A percentile compares a stretch with the other conserved stretches of the same genome.
Evolutionary conservation across 495 filamentous ascomycete genomes (phyloP).

Genomic region (Peziza echinospora): DNA sequence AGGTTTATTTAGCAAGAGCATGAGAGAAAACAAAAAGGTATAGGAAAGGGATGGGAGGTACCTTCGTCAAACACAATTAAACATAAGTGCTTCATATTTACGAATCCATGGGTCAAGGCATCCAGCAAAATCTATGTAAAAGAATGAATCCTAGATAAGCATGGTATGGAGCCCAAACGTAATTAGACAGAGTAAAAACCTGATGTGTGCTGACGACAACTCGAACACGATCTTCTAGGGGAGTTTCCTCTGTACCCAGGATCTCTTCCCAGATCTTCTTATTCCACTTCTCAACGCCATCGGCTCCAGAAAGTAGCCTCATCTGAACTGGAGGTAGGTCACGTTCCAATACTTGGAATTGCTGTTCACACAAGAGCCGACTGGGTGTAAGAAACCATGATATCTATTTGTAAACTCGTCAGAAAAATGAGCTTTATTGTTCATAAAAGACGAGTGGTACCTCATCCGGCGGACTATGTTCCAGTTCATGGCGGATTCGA

Average conservation of each 20-base stretch:
- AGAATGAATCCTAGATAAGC: no score
- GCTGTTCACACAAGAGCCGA: constrained; percentile 51
- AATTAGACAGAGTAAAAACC: no score
- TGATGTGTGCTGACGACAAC: constrained; percentile 18
- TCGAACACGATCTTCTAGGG: no score
- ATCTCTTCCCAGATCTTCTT: constrained; percentile 50
- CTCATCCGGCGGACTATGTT: constrained; percentile 35
- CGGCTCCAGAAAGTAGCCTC: constrained; percentile 41
- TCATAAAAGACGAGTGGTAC: no score
- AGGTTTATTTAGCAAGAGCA: constrained; percentile 20
- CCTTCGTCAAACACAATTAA: constrained; percentile 85
- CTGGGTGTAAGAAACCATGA: constrained; percentile 77
- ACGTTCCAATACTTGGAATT: constrained; percentile 36
- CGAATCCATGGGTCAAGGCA: constrained; percentile 61
- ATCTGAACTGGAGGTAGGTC: constrained; percentile 43
- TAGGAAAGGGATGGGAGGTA: no score
- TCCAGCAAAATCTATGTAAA: constrained; percentile 40
- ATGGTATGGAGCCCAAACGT: no score
- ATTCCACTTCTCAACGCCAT: constrained; percentile 53
- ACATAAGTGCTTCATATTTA: constrained; percentile 39
- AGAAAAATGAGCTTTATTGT: no score
- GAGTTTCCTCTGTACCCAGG: constrained; percentile 21
- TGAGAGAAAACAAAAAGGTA: constrained; percentile 13
- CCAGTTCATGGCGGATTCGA: constrained; percentile 57
- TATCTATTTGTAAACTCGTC: no score